Percentiles rank a stretch among this genome's conserved stretches.
phyloP scores from a whole-genome alignment of 306 rosid genomes.

The Medicago lupulina region DNA sequence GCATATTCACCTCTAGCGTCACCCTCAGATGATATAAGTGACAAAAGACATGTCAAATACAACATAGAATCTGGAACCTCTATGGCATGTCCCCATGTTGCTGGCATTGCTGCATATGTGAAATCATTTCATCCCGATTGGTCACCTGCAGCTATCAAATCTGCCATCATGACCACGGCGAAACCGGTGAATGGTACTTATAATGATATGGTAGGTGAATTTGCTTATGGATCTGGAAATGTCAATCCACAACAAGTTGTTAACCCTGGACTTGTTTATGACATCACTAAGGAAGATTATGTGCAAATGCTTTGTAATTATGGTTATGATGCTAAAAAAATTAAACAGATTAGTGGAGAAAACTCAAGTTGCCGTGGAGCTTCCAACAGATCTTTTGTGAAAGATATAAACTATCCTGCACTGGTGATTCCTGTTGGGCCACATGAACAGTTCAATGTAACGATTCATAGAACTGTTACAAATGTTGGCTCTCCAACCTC shows the following conservation, averaged over 20 bases:
- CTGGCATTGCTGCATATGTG: not conserved
- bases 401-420: not conserved
- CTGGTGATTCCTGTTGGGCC: not conserved
- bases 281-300: not conserved
- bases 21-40: not conserved
- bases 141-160: not conserved
- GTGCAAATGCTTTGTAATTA: not conserved
- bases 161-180: not conserved
- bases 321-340: not conserved
- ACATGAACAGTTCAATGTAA: not conserved
- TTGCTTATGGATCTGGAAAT: not conserved
- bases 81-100: not conserved
- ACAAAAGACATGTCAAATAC: not conserved
- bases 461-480: not conserved
- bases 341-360: not conserved
- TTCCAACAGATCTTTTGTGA: not conserved
- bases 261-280: not conserved
- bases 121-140: not conserved
- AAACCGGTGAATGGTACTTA: not conserved
- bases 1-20: not conserved
- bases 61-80: not conserved
- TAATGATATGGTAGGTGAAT: not conserved
- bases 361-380: not conserved
- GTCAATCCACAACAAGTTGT: not conserved
- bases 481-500: not conserved